phyloP scores from a whole-genome alignment of 148 eudicot species.

The Gaultheria prostrata region DNA sequence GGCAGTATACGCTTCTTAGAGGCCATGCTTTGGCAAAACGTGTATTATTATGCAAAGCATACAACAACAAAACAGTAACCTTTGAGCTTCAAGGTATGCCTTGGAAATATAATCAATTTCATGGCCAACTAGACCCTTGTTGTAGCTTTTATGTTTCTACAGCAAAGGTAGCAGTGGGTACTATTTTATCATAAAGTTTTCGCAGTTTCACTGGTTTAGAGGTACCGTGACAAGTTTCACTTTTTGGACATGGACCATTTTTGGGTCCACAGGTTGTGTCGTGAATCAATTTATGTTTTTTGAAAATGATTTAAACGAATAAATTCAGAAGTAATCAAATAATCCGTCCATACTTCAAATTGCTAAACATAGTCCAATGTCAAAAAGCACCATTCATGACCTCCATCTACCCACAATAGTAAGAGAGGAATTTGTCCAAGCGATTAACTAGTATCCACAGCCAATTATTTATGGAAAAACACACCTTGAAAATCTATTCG shows the following conservation, averaged over 20 bases:
- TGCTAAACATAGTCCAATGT: background rate
- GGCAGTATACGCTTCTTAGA: background rate
- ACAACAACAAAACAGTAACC: background rate
- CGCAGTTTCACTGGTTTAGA: background rate
- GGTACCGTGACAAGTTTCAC: background rate
- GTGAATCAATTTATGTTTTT: background rate
- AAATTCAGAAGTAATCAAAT: background rate
- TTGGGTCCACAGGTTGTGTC: background rate
- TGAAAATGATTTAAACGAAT: background rate
- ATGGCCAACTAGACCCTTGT: background rate
- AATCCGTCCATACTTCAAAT: background rate
- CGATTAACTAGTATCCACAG: too few relatives aligned
- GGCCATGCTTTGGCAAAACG: background rate
- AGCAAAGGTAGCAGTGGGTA: background rate
- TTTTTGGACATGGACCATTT: background rate
- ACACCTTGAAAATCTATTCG: background rate
- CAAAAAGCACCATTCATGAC: background rate
- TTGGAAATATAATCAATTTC: background rate
- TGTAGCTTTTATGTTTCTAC: background rate
- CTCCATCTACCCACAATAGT: background rate
- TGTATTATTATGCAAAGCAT: background rate
- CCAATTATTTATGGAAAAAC: background rate
- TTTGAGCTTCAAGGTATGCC: background rate
- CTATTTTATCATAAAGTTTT: background rate
- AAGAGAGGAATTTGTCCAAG: constrained; percentile 4